Evolutionary conservation across 768 basidiomycete genomes (phyloP).

Genomic region (Leccinum truebloodii): DNA sequence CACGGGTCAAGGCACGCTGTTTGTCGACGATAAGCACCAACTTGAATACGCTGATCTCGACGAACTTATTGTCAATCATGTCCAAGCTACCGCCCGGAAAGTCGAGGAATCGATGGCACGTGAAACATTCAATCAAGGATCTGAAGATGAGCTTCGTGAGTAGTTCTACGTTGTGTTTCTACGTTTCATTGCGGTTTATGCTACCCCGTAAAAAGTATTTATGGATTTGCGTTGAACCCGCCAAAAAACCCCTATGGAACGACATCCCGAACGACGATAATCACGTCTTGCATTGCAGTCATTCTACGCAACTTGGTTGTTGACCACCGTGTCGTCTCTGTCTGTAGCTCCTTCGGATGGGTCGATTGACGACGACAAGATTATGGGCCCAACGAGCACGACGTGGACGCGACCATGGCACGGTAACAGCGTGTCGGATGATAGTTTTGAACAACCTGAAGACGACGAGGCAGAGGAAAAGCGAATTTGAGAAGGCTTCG

Average conservation of each 20-base stretch:
- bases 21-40: slow-evolving; percentile 72
- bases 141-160: slow-evolving; percentile 90
- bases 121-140: slow-evolving; percentile 90
- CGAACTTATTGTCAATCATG: slow-evolving; percentile 94
- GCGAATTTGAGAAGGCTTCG: slow-evolving; percentile 84
- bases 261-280: not conserved
- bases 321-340: slow-evolving; percentile 57
- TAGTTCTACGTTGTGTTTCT: slow-evolving; percentile 13
- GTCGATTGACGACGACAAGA: slow-evolving; percentile 50
- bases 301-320: slow-evolving; percentile 18
- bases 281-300: not conserved
- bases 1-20: slow-evolving; percentile 66
- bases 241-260: slow-evolving; percentile 57
- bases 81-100: slow-evolving; percentile 89
- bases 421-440: slow-evolving; percentile 53
- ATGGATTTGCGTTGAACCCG: slow-evolving; percentile 88
- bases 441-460: slow-evolving; percentile 88
- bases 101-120: slow-evolving; percentile 94
- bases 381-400: slow-evolving; percentile 64
- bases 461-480: slow-evolving; percentile 89
- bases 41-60: slow-evolving; percentile 84
- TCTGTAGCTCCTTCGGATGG: slow-evolving; percentile 37
- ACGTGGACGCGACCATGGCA: slow-evolving; percentile 54
- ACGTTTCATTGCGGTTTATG: not conserved
- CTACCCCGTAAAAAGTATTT: slow-evolving; percentile 67